These are phyloP conservation scores for Xylaria sp. DNA, from an alignment of 2,329 filamentous ascomycete species.

Conservation along the genomic window DNA sequence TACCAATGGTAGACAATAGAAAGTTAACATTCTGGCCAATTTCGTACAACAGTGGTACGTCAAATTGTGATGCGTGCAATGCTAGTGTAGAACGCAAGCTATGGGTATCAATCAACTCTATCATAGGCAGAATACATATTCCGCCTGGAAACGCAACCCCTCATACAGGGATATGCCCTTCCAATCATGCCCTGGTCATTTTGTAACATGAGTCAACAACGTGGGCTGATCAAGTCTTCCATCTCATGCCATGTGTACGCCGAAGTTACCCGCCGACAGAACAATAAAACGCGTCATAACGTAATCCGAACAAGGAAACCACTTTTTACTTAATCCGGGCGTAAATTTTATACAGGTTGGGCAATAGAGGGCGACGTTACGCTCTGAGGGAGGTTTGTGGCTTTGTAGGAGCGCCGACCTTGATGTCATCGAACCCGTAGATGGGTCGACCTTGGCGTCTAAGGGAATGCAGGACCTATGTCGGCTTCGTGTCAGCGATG, in stretches of 20 bases:
- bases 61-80: background rate
- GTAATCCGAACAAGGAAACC: background rate
- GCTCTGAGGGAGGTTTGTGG: background rate
- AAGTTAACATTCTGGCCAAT: background rate
- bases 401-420: background rate
- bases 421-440: conserved; percentile 65
- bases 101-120: conserved; percentile 2
- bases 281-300: background rate
- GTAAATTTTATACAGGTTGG: background rate
- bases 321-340: background rate
- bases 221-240: background rate
- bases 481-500: conserved; percentile 5
- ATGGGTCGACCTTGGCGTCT: conserved; percentile 61
- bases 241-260: background rate
- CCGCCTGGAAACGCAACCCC: background rate
- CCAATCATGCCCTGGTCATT: background rate
- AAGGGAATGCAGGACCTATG: conserved; percentile 65
- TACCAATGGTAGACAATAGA: conserved; percentile 7
- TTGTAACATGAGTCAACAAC: background rate
- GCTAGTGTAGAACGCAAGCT: background rate
- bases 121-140: background rate
- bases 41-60: background rate
- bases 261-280: background rate
- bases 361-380: background rate
- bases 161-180: background rate